A percentile compares a stretch with the other conserved stretches of the same genome.
phyloP scores from a whole-genome alignment of 2,329 filamentous ascomycete genomes.

The Geosmithia flava region DNA sequence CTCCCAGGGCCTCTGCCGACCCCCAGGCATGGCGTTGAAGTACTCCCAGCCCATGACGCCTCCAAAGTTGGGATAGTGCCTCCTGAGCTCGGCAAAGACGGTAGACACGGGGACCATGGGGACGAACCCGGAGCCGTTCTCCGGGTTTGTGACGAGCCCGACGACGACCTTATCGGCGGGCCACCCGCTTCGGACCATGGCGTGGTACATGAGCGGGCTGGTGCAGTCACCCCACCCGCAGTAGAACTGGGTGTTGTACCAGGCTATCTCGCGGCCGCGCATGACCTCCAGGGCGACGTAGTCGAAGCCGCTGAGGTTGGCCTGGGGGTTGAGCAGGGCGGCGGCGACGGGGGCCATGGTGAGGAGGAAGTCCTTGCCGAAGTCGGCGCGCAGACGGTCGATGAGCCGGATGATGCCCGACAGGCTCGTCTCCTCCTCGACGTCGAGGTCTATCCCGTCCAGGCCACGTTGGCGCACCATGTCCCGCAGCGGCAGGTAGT shows the following conservation, averaged over 20 bases:
- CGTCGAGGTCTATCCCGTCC: constrained; percentile 65
- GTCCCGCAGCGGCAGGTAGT: constrained; percentile 57
- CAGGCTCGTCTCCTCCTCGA: constrained; percentile 66
- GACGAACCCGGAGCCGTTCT: constrained; percentile 51
- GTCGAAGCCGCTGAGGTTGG: constrained; percentile 69
- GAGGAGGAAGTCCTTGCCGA: constrained; percentile 60
- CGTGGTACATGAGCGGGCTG: constrained; percentile 33
- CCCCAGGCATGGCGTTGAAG: constrained; percentile 67
- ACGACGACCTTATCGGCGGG: constrained; percentile 61
- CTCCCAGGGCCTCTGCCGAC: constrained; percentile 52
- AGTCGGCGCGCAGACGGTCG: constrained; percentile 55
- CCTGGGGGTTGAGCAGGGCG: constrained; percentile 41
- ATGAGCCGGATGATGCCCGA: constrained; percentile 54
- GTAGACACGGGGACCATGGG: constrained; percentile 30
- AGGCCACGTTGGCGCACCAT: constrained; percentile 49
- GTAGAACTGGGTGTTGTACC: constrained; percentile 92
- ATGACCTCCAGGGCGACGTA: constrained; percentile 63
- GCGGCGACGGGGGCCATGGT: constrained; percentile 74
- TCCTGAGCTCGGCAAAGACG: constrained; percentile 27
- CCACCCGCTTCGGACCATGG: constrained; percentile 53
- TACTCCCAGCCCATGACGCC: constrained; percentile 96
- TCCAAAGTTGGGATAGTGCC: constrained; percentile 56
- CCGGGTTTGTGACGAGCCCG: constrained; percentile 68
- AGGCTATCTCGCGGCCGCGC: constrained; percentile 55
- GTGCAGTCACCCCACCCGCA: constrained; percentile 64